A percentile compares a stretch with the other conserved stretches of the same genome.
Evolutionary conservation across 495 filamentous ascomycete species (phyloP).

Genomic region (Podospora appendiculata): DNA sequence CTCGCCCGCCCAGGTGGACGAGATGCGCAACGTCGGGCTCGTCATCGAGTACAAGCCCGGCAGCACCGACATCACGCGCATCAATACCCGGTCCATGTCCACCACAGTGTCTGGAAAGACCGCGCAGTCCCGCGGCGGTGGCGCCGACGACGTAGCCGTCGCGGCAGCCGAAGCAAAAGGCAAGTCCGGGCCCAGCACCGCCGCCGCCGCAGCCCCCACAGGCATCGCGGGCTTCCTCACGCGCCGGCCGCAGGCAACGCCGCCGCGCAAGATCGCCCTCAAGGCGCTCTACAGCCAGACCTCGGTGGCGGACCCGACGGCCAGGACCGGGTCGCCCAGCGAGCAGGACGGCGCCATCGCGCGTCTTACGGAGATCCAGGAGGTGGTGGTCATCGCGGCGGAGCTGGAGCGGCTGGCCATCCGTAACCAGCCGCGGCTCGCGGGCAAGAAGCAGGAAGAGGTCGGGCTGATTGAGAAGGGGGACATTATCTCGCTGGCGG

Average conservation of each 20-base stretch:
- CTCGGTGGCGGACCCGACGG: slow-evolving; percentile 35
- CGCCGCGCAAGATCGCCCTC: slow-evolving; percentile 37
- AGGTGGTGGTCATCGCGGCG: slow-evolving; percentile 61
- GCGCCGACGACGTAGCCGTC: slow-evolving; percentile 1
- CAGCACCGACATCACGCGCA: slow-evolving; percentile 56
- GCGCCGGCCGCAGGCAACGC: slow-evolving; percentile 14
- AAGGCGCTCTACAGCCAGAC: slow-evolving; percentile 56
- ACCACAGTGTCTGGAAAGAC: slow-evolving; percentile 35
- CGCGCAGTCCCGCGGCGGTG: background rate
- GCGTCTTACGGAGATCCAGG: slow-evolving; percentile 57
- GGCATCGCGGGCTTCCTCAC: slow-evolving; percentile 24
- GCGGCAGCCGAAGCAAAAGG: background rate
- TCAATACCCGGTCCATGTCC: slow-evolving; percentile 78
- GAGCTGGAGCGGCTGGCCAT: slow-evolving; percentile 44
- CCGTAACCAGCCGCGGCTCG: slow-evolving; percentile 24
- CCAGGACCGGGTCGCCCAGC: slow-evolving; percentile 8
- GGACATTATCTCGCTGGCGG: slow-evolving; percentile 72
- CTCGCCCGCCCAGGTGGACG: slow-evolving; percentile 63
- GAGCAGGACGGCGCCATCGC: slow-evolving; percentile 19
- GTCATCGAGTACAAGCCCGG: slow-evolving; percentile 68
- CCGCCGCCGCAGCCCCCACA: background rate
- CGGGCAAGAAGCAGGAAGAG: slow-evolving; percentile 23
- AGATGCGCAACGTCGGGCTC: slow-evolving; percentile 72
- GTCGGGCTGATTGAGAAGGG: slow-evolving; percentile 51
- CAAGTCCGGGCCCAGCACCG: background rate